Evolutionary conservation across 163 green algal species (phyloP).

Genomic region (Scenedesmus sp.): DNA sequence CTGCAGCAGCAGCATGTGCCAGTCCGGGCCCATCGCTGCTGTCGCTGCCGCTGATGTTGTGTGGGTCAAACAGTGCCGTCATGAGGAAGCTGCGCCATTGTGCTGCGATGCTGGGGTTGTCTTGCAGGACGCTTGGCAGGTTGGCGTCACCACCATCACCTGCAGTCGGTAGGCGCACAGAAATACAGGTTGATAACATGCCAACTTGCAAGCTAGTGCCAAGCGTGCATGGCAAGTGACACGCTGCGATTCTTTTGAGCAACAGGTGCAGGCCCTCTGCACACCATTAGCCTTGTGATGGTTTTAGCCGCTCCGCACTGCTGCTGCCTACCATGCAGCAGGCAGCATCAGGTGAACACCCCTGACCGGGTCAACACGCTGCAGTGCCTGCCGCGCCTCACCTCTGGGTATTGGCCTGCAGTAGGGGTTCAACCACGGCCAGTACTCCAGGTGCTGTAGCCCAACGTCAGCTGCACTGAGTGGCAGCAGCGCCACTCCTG

Average conservation of each 20-base stretch:
- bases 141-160: slow-evolving; percentile 23
- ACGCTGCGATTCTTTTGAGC: no score
- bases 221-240: no score
- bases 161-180: slow-evolving; percentile 19
- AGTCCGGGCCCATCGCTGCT: background rate
- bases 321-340: no score
- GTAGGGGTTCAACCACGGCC: slow-evolving; percentile 47
- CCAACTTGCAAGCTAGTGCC: no score
- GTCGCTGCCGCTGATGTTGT: background rate
- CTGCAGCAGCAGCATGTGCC: background rate
- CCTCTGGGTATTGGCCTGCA: slow-evolving; percentile 41
- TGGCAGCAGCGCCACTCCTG: background rate
- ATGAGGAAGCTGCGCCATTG: slow-evolving; percentile 34
- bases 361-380: no score
- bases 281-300: no score
- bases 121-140: slow-evolving; percentile 31
- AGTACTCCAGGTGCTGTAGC: slow-evolving; percentile 41
- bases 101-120: slow-evolving; percentile 31
- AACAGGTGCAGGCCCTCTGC: no score
- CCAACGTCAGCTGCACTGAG: slow-evolving; percentile 5
- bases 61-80: slow-evolving; percentile 5
- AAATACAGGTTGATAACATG: no score
- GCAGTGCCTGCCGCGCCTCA: background rate
- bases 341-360: no score
- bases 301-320: no score